Base-by-base conservation (phyloP, 768 basidiomycete genomes). In the Rhodocollybia butyracea region DNA sequence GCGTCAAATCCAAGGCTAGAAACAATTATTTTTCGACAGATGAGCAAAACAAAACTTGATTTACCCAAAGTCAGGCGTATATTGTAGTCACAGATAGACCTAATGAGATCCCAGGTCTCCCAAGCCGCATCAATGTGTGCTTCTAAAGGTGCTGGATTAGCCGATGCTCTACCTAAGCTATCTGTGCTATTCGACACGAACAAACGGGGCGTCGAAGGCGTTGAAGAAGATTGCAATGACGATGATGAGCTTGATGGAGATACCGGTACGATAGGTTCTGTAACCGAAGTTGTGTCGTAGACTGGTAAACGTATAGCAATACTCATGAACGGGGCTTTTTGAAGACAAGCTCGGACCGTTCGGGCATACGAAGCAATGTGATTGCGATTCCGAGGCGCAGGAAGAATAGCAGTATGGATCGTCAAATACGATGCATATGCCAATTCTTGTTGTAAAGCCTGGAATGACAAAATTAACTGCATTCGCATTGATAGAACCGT, bases 41-140 rank as follows among this genome's bases (percentile, higher is more conserved):
- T 3, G 3, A 11, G 36, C 21, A n/a, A 47, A 32, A 21, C n/a
- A 34, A 45, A 36, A 13, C 7, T 11, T 40, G 13, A 51, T 36
- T 3, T 5, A 56, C 55, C 46, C 1, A 57, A 21, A 4, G 50
- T 21, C 26, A 94, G 64, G 26, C 90, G 81, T 29, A 79, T 74
- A 65, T 83, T 84, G 68, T 94, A 96, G 55, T 87, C 87, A 68
- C 97, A 99, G 31, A 96, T 80, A 3, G 88, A 86, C 57, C 95
- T 79, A 56, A 99, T 91, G 45, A 88, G 80, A 68, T 98, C 97
- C 97, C 97, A 99, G 84, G 95, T 96, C 68, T 98, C 97, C 96
- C 97, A 99, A 0, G 90, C 92, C 5, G 77, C 80, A 62, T 86
- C 85, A 51, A 90, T 71, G 58, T 86, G 82, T 8, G 72, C 74